Percentiles rank a stretch among this genome's conserved stretches.
phyloP scores from a whole-genome alignment of 345 rosid genomes.

The Salix suchowensis region DNA sequence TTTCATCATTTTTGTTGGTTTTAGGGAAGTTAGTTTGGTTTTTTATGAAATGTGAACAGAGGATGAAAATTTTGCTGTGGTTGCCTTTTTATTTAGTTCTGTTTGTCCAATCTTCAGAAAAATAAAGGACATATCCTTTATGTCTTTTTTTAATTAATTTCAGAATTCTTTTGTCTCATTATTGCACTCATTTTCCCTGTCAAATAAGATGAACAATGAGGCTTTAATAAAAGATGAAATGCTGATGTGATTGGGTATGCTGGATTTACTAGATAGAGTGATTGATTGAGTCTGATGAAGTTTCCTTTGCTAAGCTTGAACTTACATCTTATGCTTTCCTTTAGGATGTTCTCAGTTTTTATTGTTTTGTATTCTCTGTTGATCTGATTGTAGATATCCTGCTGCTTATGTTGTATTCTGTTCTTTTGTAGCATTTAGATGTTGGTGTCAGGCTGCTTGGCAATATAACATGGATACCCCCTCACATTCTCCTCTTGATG shows the following conservation, averaged over 20 bases:
- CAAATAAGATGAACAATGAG: not conserved
- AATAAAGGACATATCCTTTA: no score
- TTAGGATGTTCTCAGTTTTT: not conserved
- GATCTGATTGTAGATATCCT: conserved; percentile 9
- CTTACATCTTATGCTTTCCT: not conserved
- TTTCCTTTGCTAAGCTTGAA: not conserved
- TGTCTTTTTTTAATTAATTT: no score
- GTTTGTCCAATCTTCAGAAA: no score
- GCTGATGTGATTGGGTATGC: not conserved
- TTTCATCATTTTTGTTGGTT: not conserved
- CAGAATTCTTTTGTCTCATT: not conserved
- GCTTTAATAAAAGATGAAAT: not conserved
- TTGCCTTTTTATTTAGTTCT: no score
- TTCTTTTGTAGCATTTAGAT: conserved; percentile 74
- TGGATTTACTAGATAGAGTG: not conserved
- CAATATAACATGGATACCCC: conserved; percentile 59
- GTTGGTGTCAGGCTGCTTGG: conserved; percentile 96
- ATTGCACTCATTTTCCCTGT: no score
- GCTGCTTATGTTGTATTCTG: conserved; percentile 13
- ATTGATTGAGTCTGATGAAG: not conserved
- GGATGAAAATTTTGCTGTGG: no score
- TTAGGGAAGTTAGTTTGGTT: not conserved
- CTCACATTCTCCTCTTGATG: conserved; percentile 58
- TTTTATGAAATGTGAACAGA: no score
- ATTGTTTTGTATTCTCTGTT: conserved; percentile 1